Percentiles rank a stretch among this genome's conserved stretches.
Conservation (phyloP, 257 asterid species). For the Solanum bukasovii region DNA sequence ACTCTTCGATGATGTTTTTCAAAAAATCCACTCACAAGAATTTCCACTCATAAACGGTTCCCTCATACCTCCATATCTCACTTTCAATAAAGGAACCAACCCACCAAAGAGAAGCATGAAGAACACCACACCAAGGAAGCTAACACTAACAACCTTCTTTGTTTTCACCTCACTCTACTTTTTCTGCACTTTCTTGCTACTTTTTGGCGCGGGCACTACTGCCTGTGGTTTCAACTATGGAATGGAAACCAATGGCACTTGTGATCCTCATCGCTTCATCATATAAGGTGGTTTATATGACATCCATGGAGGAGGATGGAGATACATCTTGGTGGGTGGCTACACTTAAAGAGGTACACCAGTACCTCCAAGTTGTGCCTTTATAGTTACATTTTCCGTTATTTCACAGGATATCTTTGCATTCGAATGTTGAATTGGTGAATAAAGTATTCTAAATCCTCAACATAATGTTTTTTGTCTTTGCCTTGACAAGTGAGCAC, state of each 20-base stretch:
- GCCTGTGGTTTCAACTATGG: constrained; percentile 49
- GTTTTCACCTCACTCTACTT: constrained; percentile 64
- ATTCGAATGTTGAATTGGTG: constrained; percentile 62
- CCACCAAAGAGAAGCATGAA: no score
- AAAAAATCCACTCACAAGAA: no score
- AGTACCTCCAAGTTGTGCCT: constrained; percentile 39
- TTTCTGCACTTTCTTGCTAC: constrained; percentile 40
- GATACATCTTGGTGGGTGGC: constrained; percentile 52
- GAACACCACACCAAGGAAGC: constrained; percentile 30
- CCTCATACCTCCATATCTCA: no score
- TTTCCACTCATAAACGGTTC: no score
- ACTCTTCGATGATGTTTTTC: no score
- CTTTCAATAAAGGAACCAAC: no score
- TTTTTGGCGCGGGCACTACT: constrained; percentile 31
- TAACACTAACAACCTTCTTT: constrained; percentile 80
- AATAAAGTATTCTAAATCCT: constrained; percentile 61
- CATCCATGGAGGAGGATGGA: constrained; percentile 84
- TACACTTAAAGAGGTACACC: constrained; percentile 28
- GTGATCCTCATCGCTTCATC: constrained; percentile 76
- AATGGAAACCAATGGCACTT: constrained; percentile 32
- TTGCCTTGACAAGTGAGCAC: constrained; percentile 71
- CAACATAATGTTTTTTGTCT: constrained; percentile 61
- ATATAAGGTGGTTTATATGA: constrained; percentile 58
- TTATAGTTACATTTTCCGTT: constrained; percentile 50
- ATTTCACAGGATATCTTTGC: constrained; percentile 47